Evolutionary conservation across 192 early-diverging fungal species (phyloP).

Genomic region (Backusella luteola): DNA sequence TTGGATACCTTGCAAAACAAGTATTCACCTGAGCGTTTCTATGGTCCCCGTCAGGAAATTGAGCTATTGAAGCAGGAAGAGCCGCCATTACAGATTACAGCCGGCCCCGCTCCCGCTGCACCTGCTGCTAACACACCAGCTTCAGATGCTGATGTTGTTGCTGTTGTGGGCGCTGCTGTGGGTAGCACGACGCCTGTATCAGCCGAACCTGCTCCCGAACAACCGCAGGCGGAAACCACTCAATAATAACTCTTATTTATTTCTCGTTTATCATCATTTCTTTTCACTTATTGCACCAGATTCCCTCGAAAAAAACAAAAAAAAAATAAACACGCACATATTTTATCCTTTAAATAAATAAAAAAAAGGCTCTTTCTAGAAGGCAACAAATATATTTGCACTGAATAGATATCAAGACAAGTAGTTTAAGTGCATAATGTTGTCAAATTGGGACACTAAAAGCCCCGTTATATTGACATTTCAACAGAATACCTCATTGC

Average conservation of each 20-base stretch:
- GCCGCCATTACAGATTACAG: neutral
- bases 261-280: neutral
- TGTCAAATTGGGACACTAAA: too few species aligned
- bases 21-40: slow-evolving; percentile 23
- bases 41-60: slow-evolving; percentile 6
- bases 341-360: too few species aligned
- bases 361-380: too few species aligned
- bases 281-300: neutral
- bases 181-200: neutral
- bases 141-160: neutral
- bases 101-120: neutral
- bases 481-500: too few species aligned
- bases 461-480: too few species aligned
- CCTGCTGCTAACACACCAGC: neutral
- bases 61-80: neutral
- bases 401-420: too few species aligned
- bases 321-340: too few species aligned
- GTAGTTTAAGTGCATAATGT: too few species aligned
- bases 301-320: neutral
- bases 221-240: neutral
- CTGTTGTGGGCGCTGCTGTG: neutral
- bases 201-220: neutral
- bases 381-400: too few species aligned
- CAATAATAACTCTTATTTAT: neutral
- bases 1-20: slow-evolving; percentile 25